A percentile compares a stretch with the other conserved stretches of the same genome.
Evolutionary conservation across 768 basidiomycete genomes (phyloP).

Genomic region (Termitomyces sp.): DNA sequence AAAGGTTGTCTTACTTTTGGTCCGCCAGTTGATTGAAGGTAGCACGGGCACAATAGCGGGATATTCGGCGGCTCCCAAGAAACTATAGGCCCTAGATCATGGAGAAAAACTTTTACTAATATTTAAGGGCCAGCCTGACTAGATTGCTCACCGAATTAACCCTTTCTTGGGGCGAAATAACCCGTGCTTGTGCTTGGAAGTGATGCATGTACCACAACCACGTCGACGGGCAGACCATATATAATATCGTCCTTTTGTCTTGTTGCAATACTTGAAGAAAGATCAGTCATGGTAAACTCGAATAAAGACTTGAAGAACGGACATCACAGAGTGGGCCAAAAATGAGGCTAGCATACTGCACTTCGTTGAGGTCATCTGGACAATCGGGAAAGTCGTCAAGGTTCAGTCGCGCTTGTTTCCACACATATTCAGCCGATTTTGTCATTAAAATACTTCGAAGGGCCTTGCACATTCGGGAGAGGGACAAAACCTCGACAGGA

Average conservation of each 20-base stretch:
- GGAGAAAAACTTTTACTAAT: not conserved
- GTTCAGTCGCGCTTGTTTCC: slow-evolving; percentile 6
- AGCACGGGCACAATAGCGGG: not conserved
- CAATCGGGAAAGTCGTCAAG: slow-evolving; percentile 8
- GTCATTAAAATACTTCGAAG: slow-evolving; percentile 23
- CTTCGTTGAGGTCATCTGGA: slow-evolving; percentile 7
- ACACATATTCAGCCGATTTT: slow-evolving; percentile 1
- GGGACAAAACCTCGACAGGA: slow-evolving; percentile 30
- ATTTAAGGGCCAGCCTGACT: not conserved
- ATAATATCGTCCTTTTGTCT: not conserved
- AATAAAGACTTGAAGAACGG: not conserved
- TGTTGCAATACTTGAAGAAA: slow-evolving; percentile 3
- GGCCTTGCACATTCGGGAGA: slow-evolving; percentile 29
- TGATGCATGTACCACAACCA: slow-evolving; percentile 9
- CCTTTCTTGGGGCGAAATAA: not conserved
- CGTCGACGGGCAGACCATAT: slow-evolving; percentile 10
- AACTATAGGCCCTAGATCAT: not conserved
- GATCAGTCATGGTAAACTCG: not conserved
- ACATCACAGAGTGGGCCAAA: slow-evolving; percentile 6
- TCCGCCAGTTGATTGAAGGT: not conserved
- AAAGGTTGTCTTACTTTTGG: not conserved
- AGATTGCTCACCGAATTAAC: not conserved
- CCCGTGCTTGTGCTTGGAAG: not conserved
- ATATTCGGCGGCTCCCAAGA: not conserved
- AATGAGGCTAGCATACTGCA: not conserved